phyloP scores from a whole-genome alignment of 139 green algal species.

The Picochlorum sp. region DNA sequence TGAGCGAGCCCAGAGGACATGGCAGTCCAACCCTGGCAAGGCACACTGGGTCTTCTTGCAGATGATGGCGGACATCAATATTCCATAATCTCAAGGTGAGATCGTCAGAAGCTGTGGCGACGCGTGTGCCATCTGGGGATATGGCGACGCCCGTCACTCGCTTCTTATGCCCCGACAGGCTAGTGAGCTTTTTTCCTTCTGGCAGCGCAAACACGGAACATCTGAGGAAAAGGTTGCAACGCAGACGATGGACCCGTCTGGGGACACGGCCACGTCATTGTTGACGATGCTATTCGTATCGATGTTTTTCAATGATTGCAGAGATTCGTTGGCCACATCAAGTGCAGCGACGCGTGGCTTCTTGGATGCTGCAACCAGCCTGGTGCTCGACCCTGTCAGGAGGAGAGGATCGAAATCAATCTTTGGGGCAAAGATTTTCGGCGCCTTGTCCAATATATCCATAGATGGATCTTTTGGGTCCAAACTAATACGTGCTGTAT shows the following conservation, averaged over 20 bases:
- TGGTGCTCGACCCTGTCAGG: too few species aligned
- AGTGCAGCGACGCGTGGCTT: not conserved
- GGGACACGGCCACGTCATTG: slow-evolving; percentile 22
- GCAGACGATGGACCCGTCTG: slow-evolving; percentile 32
- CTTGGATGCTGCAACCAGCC: slow-evolving; percentile 12
- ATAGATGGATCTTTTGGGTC: too few species aligned
- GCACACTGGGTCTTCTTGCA: slow-evolving; percentile 26
- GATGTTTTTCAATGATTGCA: not conserved
- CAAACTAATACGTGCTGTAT: too few species aligned
- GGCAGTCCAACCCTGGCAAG: slow-evolving; percentile 1
- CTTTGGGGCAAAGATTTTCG: too few species aligned
- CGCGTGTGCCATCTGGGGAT: slow-evolving; percentile 26
- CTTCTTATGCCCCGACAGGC: slow-evolving; percentile 3
- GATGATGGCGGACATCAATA: slow-evolving; percentile 31
- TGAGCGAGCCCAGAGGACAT: not conserved
- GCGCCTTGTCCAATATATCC: too few species aligned
- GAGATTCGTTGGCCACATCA: not conserved
- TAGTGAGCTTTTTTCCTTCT: slow-evolving; percentile 29
- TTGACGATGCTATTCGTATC: slow-evolving; percentile 31
- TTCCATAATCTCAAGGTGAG: slow-evolving; percentile 32
- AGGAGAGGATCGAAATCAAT: too few species aligned
- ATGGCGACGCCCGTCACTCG: slow-evolving; percentile 19
- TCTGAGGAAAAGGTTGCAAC: slow-evolving; percentile 42
- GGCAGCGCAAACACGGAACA: slow-evolving; percentile 34
- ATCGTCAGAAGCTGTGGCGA: slow-evolving; percentile 31